phyloP scores from a whole-genome alignment of 1,284 basidiomycete genomes.

The Neolentinus lepideus region DNA sequence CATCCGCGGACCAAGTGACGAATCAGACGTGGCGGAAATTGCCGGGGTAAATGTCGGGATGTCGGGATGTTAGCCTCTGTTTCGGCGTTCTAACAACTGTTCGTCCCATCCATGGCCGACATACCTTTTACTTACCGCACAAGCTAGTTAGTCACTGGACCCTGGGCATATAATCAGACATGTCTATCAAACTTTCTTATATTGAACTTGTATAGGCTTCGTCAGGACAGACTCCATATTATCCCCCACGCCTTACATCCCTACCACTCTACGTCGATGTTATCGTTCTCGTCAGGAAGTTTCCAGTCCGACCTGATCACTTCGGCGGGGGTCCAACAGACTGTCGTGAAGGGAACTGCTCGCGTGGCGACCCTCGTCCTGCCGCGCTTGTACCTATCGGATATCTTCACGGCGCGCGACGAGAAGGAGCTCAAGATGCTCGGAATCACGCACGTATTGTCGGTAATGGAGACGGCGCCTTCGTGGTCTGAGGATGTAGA shows the following conservation, averaged over 20 bases:
- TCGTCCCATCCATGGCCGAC: neutral
- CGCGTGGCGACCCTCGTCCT: constrained; percentile 42
- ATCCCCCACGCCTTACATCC: too few relatives aligned
- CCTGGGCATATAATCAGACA: neutral
- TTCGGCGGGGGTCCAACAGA: neutral
- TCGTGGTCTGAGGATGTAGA: constrained; percentile 25
- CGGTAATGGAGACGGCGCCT: constrained; percentile 30
- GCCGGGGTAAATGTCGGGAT: neutral
- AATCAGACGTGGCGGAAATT: neutral
- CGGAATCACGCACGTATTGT: constrained; percentile 33
- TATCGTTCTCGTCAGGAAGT: neutral
- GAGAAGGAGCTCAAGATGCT: constrained; percentile 32
- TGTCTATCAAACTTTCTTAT: neutral
- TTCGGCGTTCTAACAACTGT: neutral
- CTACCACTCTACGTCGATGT: neutral
- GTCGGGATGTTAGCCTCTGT: neutral
- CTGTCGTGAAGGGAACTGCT: neutral
- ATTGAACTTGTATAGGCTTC: too few relatives aligned
- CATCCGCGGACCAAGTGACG: neutral
- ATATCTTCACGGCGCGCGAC: constrained; percentile 46
- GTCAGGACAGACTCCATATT: too few relatives aligned
- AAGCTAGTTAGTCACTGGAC: neutral
- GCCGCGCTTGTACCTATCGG: constrained; percentile 61
- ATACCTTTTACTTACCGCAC: neutral
- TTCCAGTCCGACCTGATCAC: neutral